Percentiles rank a stretch among this genome's conserved stretches.
Evolutionary conservation across 1,284 basidiomycete species (phyloP).

Genomic region (Melampsora larici-populina): DNA sequence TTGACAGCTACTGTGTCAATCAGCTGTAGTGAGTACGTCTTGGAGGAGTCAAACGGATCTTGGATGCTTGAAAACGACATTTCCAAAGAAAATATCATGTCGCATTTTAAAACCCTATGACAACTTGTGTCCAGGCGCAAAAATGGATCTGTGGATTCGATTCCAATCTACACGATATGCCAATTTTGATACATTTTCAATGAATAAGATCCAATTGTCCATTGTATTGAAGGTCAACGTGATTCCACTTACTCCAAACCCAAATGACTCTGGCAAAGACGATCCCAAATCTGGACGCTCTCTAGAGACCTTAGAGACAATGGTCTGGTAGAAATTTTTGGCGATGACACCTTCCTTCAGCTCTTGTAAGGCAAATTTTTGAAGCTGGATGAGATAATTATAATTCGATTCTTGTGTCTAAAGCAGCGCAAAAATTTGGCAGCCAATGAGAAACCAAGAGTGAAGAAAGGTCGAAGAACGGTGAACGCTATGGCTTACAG

Average conservation of each 20-base stretch:
- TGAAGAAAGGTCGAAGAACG: not conserved
- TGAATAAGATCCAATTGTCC: too few species aligned
- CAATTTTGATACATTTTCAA: too few species aligned
- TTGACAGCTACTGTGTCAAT: constrained; percentile 83
- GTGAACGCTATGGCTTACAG: constrained; percentile 49
- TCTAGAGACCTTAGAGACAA: constrained; percentile 68
- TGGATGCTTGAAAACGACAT: constrained; percentile 79
- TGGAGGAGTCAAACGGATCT: constrained; percentile 65
- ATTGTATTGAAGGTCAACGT: too few species aligned
- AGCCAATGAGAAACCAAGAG: not conserved
- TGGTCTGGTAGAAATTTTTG: constrained; percentile 75
- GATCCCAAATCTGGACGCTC: constrained; percentile 78
- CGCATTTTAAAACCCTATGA: constrained; percentile 65
- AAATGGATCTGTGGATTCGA: constrained; percentile 87
- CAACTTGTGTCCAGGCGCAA: constrained; percentile 82
- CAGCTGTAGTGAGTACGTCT: constrained; percentile 82
- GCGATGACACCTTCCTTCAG: constrained; percentile 76
- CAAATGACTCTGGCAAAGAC: constrained; percentile 81
- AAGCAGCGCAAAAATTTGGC: too few species aligned
- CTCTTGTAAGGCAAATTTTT: constrained; percentile 70
- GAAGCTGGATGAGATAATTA: constrained; percentile 70
- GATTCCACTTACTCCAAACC: constrained; percentile 68
- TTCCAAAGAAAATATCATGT: constrained; percentile 80
- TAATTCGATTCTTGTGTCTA: constrained; percentile 80
- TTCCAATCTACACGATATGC: constrained; percentile 5